Percentiles rank a stretch among this genome's conserved stretches.
Conservation (phyloP, 768 basidiomycete genomes). For the Harrya chromipes region DNA sequence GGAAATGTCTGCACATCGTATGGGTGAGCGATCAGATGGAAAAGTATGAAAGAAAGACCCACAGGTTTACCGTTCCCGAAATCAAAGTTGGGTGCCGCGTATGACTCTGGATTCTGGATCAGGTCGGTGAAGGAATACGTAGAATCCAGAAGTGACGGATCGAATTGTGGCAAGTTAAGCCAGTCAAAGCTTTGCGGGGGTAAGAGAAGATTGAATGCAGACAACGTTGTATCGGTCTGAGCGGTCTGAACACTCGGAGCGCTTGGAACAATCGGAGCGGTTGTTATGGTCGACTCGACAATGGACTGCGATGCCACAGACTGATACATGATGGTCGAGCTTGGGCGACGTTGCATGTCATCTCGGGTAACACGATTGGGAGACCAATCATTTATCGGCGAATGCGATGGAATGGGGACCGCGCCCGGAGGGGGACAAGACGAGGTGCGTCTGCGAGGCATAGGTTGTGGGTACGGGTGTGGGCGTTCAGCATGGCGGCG, state of each 20-base stretch:
- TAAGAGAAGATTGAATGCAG: not conserved
- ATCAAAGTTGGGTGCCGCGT: not conserved
- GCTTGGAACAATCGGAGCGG: too few relatives aligned
- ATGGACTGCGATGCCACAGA: conserved; percentile 17
- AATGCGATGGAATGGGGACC: conserved; percentile 22
- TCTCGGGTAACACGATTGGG: conserved; percentile 27
- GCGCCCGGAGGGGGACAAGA: conserved; percentile 41
- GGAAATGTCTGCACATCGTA: conserved; percentile 1
- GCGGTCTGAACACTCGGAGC: too few relatives aligned
- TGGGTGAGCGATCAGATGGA: not conserved
- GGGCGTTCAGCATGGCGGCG: conserved; percentile 16
- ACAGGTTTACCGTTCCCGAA: conserved; percentile 18
- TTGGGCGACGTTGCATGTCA: conserved; percentile 35
- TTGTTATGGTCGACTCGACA: conserved; percentile 1
- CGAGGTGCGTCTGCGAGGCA: conserved; percentile 35
- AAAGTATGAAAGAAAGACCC: not conserved
- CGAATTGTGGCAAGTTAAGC: conserved; percentile 9
- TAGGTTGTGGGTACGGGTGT: conserved; percentile 22
- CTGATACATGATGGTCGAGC: conserved; percentile 34
- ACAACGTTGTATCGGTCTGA: not conserved
- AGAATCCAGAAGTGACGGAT: conserved; percentile 3
- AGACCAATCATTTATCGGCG: conserved; percentile 15
- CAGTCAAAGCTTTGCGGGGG: conserved; percentile 8
- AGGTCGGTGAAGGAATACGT: conserved; percentile 1
- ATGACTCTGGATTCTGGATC: conserved; percentile 1